A percentile compares a stretch with the other conserved stretches of the same genome.
These are phyloP conservation scores for Naganishia sp. DNA, from an alignment of 1,284 basidiomycete genomes.

Conservation along the genomic window DNA sequence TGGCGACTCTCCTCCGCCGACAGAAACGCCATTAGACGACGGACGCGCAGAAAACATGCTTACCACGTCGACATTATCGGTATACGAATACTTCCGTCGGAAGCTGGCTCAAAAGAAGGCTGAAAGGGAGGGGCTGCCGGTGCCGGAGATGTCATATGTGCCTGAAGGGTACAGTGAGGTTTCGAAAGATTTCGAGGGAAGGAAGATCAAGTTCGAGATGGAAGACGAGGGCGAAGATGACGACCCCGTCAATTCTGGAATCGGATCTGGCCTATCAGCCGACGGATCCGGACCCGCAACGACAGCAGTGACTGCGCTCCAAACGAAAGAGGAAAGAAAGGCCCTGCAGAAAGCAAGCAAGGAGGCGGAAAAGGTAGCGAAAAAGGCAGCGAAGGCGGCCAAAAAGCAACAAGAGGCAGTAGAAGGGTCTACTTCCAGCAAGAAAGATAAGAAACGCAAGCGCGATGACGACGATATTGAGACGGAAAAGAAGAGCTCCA, in stretches of 20 bases:
- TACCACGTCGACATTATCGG: conserved; percentile 46
- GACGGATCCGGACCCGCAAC: background rate
- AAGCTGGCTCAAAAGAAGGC: conserved; percentile 51
- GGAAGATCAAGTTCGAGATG: conserved; percentile 30
- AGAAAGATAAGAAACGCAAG: conserved; percentile 26
- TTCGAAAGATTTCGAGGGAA: conserved; percentile 35
- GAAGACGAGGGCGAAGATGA: conserved; percentile 27
- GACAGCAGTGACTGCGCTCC: background rate
- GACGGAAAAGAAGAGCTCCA: conserved; percentile 4
- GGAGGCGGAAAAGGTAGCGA: conserved; percentile 18
- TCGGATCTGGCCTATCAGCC: background rate
- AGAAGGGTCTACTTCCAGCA: background rate
- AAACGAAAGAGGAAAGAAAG: conserved; percentile 24
- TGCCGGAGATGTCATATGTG: conserved; percentile 23
- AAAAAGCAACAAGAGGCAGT: conserved; percentile 5
- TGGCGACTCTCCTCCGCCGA: conserved; percentile 3
- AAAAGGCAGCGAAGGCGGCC: conserved; percentile 25
- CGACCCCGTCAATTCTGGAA: background rate
- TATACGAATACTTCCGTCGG: conserved; percentile 52
- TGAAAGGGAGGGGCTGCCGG: conserved; percentile 35
- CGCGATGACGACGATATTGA: conserved; percentile 6
- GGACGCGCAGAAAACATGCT: conserved; percentile 38
- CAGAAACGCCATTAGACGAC: conserved; percentile 17
- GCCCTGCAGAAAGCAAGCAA: conserved; percentile 23
- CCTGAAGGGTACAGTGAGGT: conserved; percentile 27